These are phyloP conservation scores for Saccharomycopsis fermentans DNA, from an alignment of 805 yeast species.

Conservation along the genomic window DNA sequence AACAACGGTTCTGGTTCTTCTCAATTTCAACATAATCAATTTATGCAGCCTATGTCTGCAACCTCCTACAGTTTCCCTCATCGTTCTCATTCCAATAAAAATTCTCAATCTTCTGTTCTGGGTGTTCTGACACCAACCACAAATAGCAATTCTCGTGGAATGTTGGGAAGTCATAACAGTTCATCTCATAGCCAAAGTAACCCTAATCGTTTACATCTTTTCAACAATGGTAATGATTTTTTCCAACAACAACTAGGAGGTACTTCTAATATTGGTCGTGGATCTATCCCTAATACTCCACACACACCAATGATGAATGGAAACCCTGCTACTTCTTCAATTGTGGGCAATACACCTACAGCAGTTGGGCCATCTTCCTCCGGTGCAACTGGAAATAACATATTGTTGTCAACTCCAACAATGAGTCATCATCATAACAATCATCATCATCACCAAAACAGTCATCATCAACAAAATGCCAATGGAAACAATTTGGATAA, in stretches of 20 bases:
- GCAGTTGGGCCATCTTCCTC: not conserved
- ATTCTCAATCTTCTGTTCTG: not conserved
- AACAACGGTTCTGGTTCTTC: not conserved
- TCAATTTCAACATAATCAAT: not conserved
- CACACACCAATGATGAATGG: not conserved
- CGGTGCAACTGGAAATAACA: not conserved
- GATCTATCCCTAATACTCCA: not conserved
- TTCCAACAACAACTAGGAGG: not conserved
- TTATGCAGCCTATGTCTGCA: not conserved
- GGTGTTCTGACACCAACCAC: not conserved
- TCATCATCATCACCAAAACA: conserved; percentile 3
- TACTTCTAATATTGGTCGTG: not conserved
- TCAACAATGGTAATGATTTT: not conserved
- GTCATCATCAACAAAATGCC: not conserved
- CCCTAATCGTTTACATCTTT: not conserved
- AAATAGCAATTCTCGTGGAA: not conserved
- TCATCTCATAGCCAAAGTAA: not conserved
- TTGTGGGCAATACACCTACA: not conserved
- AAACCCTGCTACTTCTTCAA: not conserved
- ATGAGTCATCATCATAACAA: not conserved
- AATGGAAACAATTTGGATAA: conserved; percentile 35
- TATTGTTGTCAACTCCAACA: not conserved
- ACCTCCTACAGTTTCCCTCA: not conserved
- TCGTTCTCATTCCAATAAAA: not conserved
- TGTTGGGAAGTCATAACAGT: not conserved